Conservation (phyloP, 1,139 yeast species). For the Taphrina sp. region DNA sequence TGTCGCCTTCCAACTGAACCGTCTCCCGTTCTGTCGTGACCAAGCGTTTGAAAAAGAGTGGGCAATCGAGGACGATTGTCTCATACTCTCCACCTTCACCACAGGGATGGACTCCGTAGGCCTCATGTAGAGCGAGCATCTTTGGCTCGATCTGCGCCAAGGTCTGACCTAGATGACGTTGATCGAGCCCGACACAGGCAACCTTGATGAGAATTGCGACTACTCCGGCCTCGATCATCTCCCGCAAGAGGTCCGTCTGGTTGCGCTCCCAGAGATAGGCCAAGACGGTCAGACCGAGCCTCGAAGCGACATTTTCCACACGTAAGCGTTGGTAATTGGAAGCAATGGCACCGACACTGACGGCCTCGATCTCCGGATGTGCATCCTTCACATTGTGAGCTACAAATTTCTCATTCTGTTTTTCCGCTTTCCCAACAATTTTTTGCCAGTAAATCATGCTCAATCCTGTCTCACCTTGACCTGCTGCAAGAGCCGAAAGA, state of each 20-base stretch:
- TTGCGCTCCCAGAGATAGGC: slow-evolving; percentile 88
- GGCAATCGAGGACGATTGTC: slow-evolving; percentile 84
- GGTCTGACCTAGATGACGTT: slow-evolving; percentile 64
- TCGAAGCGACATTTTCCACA: slow-evolving; percentile 82
- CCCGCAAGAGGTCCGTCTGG: slow-evolving; percentile 73
- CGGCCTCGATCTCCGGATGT: slow-evolving; percentile 78
- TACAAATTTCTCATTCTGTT: no score
- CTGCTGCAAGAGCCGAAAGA: slow-evolving; percentile 52
- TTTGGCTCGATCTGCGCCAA: slow-evolving; percentile 62
- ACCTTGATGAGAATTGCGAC: slow-evolving; percentile 89
- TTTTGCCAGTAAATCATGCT: no score
- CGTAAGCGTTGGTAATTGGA: slow-evolving; percentile 91
- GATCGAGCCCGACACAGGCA: slow-evolving; percentile 74
- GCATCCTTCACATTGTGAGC: no score
- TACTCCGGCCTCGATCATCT: slow-evolving; percentile 68
- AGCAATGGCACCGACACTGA: slow-evolving; percentile 91
- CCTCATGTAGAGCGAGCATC: slow-evolving; percentile 56
- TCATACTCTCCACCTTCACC: slow-evolving; percentile 99
- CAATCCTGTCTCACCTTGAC: slow-evolving; percentile 17
- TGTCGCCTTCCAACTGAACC: slow-evolving; percentile 58
- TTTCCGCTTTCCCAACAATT: no score
- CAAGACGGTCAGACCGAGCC: slow-evolving; percentile 66
- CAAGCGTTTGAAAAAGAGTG: slow-evolving; percentile 64
- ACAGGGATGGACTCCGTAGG: slow-evolving; percentile 85
- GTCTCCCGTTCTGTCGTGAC: slow-evolving; percentile 49